Conservation (phyloP, 1,284 basidiomycete species). For the Earliella scabrosa region DNA sequence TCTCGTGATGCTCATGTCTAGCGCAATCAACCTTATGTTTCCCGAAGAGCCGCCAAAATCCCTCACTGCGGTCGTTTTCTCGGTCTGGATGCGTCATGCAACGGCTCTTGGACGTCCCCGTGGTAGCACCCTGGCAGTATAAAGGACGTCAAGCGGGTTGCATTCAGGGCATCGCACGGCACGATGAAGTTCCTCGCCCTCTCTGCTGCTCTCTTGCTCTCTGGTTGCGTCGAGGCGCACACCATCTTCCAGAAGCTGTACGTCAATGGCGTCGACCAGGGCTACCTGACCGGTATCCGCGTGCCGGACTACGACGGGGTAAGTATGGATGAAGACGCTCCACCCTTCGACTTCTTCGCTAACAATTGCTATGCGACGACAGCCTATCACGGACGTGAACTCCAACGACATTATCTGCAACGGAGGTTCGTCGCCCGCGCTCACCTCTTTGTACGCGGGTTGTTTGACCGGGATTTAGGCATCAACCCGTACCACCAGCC, state of each 20-base stretch:
- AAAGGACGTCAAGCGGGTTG: no score
- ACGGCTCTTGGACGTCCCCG: no score
- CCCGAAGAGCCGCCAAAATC: not conserved
- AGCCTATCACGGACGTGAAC: slow-evolving; percentile 59
- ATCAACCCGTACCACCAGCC: slow-evolving; percentile 62
- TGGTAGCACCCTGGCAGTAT: not conserved
- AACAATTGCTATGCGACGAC: not conserved
- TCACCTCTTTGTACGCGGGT: no score
- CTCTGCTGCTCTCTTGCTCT: slow-evolving; percentile 30
- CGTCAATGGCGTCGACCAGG: slow-evolving; percentile 45
- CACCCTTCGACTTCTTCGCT: no score
- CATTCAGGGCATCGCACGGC: not conserved
- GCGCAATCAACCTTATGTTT: not conserved
- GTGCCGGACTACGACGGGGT: slow-evolving; percentile 39
- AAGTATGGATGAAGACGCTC: not conserved
- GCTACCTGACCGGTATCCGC: slow-evolving; percentile 41
- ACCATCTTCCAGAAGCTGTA: slow-evolving; percentile 43
- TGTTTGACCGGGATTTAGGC: slow-evolving; percentile 22
- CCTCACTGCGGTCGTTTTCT: not conserved
- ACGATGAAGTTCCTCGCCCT: slow-evolving; percentile 11
- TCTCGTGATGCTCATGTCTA: not conserved
- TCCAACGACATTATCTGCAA: slow-evolving; percentile 64
- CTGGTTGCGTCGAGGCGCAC: slow-evolving; percentile 34
- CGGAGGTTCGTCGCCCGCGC: slow-evolving; percentile 36
- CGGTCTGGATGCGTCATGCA: no score